Base-by-base conservation (phyloP, 1,139 yeast genomes). In the Kodamaea fungicola region DNA sequence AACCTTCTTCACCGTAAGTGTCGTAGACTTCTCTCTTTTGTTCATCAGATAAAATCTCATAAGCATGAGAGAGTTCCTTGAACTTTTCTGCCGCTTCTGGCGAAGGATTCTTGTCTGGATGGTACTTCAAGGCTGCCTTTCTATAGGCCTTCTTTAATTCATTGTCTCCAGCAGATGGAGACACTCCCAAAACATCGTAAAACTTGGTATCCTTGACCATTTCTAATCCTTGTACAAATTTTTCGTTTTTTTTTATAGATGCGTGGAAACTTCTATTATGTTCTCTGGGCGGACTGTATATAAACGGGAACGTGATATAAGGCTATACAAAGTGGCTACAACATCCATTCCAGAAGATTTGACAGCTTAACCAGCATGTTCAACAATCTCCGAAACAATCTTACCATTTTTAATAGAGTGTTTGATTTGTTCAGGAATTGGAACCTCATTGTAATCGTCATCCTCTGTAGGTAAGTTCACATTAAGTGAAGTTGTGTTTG, bases 141-240 rank as follows among this genome's bases (percentile, higher is more conserved):
- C 97, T 83, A 71, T 92, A 92, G 13, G 97, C 97, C 64, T 92
- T 92, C 66, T 90, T 92, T 62, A 92, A 81, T 64, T 90, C 95
- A 32, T 77, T 64, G 38, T 86, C 96, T 23, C 80, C 68, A 30
- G 97, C 97, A 39, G 74, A 74, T 37, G 88, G 80, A 23, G 85
- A 57, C 35, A 90, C 95, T 38, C 95, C 96, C 51, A 90, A 73
- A 25, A 77, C 61, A 54, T 90, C 97, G 67, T 92, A 92, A 47
- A 83, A 76, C 59, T 85, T 85, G 31, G 97, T 83, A 43, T 92
- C 97, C 57, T 81, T 88, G 45, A 84, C 97, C 97, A 92, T 90
- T 40, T 9, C 25, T 34, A 26, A 30, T 35, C 22, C 12, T 27
- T 13, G 12, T 12, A 32, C 34, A 28, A 32, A 25, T 21, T 32